Conservation (phyloP, 2,329 filamentous ascomycete species). For the Ophiostoma himal-ulmi region DNA sequence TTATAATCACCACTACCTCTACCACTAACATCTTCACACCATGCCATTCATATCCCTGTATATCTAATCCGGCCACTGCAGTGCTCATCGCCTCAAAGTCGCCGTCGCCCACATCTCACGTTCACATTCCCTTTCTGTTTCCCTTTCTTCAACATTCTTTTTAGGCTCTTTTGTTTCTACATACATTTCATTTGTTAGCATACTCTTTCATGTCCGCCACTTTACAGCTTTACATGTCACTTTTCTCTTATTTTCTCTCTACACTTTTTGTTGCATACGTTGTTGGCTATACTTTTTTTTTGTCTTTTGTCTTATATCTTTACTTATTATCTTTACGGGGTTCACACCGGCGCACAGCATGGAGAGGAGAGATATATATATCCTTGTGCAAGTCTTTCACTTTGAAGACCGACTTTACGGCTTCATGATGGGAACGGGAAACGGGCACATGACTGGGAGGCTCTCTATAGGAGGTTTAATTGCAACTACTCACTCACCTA, state of each 20-base stretch:
- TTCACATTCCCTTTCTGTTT: not conserved
- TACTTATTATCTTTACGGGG: slow-evolving; percentile 18
- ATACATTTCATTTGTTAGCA: not conserved
- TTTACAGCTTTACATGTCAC: not conserved
- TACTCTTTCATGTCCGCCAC: not conserved
- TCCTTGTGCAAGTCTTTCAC: slow-evolving; percentile 17
- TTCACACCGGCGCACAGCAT: slow-evolving; percentile 25
- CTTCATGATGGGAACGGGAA: slow-evolving; percentile 20
- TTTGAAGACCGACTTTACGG: slow-evolving; percentile 11
- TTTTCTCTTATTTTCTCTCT: slow-evolving; percentile 7
- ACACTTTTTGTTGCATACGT: slow-evolving; percentile 10
- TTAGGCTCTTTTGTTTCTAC: slow-evolving; percentile 3
- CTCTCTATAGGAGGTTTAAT: slow-evolving; percentile 14
- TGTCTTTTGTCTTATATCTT: slow-evolving; percentile 15
- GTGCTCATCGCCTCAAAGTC: not conserved
- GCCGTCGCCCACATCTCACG: not conserved
- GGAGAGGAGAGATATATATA: slow-evolving; percentile 22
- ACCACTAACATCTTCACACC: not conserved
- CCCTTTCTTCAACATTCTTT: not conserved
- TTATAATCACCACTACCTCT: not conserved
- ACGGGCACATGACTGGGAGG: slow-evolving; percentile 13
- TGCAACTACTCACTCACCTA: slow-evolving; percentile 13
- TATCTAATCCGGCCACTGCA: slow-evolving; percentile 10
- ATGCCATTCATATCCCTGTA: not conserved
- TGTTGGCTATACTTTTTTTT: not conserved